Percentiles rank a stretch among this genome's conserved stretches.
Evolutionary conservation across 1,284 basidiomycete genomes (phyloP).

Genomic region (Heliocybe sulcata): DNA sequence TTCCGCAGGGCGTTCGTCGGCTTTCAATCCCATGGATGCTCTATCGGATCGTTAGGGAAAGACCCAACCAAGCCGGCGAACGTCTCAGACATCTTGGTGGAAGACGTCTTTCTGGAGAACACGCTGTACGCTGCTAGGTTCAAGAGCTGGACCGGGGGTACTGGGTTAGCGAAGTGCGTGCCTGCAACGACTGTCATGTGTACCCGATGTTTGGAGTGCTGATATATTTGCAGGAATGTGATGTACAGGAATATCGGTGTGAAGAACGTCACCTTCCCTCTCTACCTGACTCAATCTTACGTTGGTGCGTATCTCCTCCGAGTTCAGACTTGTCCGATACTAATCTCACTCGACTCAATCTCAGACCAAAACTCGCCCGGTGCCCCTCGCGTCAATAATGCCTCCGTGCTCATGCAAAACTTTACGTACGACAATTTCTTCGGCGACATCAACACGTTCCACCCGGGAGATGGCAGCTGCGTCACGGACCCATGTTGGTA

Average conservation of each 20-base stretch:
- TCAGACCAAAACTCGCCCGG: constrained; percentile 1
- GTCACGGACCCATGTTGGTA: constrained; percentile 56
- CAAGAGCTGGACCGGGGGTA: constrained; percentile 63
- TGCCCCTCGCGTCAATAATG: constrained; percentile 38
- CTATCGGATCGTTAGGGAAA: constrained; percentile 52
- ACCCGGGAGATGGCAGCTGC: constrained; percentile 40
- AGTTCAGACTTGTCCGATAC: neutral
- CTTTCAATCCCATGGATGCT: constrained; percentile 48
- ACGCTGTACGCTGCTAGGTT: constrained; percentile 54
- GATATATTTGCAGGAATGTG: constrained; percentile 25
- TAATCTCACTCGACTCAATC: neutral
- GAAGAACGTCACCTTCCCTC: constrained; percentile 46
- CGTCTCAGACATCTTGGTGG: constrained; percentile 50
- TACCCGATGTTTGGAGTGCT: neutral
- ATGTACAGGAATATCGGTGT: constrained; percentile 55
- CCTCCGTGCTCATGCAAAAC: constrained; percentile 36
- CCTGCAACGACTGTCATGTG: neutral
- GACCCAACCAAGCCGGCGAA: constrained; percentile 37
- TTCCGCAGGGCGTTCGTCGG: constrained; percentile 49
- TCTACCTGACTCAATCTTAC: constrained; percentile 59
- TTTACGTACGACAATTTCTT: constrained; percentile 48
- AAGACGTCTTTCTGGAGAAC: constrained; percentile 25
- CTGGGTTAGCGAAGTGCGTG: constrained; percentile 49
- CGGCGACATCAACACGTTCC: constrained; percentile 29
- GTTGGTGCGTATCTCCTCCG: constrained; percentile 9